Conservation (phyloP, 192 early-diverging fungal genomes). For the Jimgerdemannia lactiflua region DNA sequence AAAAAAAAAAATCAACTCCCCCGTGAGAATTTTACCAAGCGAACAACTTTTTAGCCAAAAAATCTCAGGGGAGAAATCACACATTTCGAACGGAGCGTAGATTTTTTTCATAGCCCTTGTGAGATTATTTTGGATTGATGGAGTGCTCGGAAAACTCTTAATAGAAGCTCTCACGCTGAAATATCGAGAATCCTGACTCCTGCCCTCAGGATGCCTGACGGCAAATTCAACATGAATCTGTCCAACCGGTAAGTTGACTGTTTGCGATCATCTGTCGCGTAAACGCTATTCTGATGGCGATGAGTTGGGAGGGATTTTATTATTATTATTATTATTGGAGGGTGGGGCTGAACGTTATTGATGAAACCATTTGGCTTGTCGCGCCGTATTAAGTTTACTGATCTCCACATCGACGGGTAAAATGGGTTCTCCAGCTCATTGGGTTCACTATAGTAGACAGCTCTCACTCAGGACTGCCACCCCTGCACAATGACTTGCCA, state of each 20-base stretch:
- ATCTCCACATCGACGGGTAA: background rate
- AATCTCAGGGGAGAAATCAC: conserved; percentile 1
- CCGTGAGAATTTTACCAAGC: no score
- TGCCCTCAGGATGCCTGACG: conserved; percentile 12
- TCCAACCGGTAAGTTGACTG: background rate
- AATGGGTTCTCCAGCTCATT: background rate
- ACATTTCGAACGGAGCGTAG: conserved; percentile 10
- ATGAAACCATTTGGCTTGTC: background rate
- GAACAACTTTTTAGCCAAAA: no score
- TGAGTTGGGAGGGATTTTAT: no score
- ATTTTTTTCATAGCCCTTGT: background rate
- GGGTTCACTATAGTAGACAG: background rate
- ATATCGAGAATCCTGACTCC: background rate
- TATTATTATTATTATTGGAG: no score
- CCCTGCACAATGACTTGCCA: conserved; percentile 7
- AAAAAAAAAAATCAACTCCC: no score
- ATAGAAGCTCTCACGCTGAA: no score
- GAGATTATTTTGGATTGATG: background rate
- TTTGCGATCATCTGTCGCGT: background rate
- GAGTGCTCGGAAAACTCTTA: no score
- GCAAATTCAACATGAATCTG: conserved; percentile 7
- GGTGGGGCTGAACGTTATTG: no score
- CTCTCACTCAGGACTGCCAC: background rate
- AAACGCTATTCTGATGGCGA: background rate
- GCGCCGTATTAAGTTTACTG: background rate